Base-by-base conservation (phyloP, 1,284 basidiomycete genomes). In the Dichomitus squalens region DNA sequence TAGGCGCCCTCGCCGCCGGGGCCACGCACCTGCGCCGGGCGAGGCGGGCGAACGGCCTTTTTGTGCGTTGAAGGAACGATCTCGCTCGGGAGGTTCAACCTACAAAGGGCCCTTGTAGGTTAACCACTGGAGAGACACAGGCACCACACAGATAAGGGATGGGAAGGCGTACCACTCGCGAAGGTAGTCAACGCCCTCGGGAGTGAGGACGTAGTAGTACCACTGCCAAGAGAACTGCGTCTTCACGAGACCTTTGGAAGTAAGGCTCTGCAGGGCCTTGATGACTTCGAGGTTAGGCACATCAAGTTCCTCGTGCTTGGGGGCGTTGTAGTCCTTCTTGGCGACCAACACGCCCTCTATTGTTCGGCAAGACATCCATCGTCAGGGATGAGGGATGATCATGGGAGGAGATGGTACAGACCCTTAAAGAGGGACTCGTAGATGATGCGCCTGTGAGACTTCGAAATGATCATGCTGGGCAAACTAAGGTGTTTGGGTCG, bases 351-450 rank as follows among this genome's bases (percentile, higher is more conserved):
- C 97, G 72, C 97, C 96, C 90, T 98, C 93, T 95, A 66, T 38
- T 53, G 1, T 38, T 2, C 16, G 6, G 0, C n/a, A 52, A 51
- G 43, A 11, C 20, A 3, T 12, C 14, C 11, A 48, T 33, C 25
- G 47, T 63, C 34, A 63, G 34, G 49, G 5, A n/a, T 5, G 31
- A 5, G 27, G 14, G 18, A 8, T 16, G 25, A 20, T 14, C 7
- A 23, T 18, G 16, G 18, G 34, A 27, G n/a, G 20, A 2, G 31
- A 41, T 21, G 41, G 9, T 20, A 77, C 86, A 66, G 66, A 93
- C 93, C 95, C 81, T 96, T 96, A 92, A 98, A 98, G 84, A 98
- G 94, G 83, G 90, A 90, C 82, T 98, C 95, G 84, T 96, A 96
- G 82, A 96, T 96, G 75, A 81, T 73, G 70, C 88, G 88, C 78